Conservation (phyloP, 148 eudicot species). For the Chenopodium quinoa region DNA sequence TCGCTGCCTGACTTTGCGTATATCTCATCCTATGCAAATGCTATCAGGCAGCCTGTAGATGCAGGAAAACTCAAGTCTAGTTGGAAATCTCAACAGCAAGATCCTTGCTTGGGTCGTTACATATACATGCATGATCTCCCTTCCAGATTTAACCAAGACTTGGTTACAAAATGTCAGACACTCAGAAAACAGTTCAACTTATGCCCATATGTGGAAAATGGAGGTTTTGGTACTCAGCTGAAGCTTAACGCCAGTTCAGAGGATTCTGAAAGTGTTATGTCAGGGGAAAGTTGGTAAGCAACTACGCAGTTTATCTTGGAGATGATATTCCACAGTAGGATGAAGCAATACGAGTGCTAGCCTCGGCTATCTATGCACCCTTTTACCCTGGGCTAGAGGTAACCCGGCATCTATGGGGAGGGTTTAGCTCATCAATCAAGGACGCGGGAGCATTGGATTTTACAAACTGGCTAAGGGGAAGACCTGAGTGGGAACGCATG, state of each 20-base stretch:
- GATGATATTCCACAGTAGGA: constrained; percentile 33
- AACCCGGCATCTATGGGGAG: constrained; percentile 25
- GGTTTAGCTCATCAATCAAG: constrained; percentile 5
- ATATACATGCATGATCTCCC: constrained; percentile 47
- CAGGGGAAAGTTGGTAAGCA: constrained; percentile 27
- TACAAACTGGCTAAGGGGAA: constrained; percentile 24
- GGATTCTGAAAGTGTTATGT: neutral
- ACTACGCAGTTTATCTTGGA: constrained; percentile 29
- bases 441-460: constrained; percentile 26
- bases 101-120: constrained; percentile 33
- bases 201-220: constrained; percentile 26
- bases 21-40: neutral
- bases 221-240: constrained; percentile 29
- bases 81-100: neutral
- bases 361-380: constrained; percentile 38
- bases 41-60: neutral
- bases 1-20: constrained; percentile 12
- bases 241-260: constrained; percentile 10
- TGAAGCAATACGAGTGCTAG: constrained; percentile 43
- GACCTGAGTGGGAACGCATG: constrained; percentile 38
- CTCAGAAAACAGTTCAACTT: constrained; percentile 20
- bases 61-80: neutral
- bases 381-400: constrained; percentile 45
- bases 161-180: constrained; percentile 21
- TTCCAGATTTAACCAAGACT: constrained; percentile 32